phyloP scores from a whole-genome alignment of 345 rosid species.

The Iberis pinnata region DNA sequence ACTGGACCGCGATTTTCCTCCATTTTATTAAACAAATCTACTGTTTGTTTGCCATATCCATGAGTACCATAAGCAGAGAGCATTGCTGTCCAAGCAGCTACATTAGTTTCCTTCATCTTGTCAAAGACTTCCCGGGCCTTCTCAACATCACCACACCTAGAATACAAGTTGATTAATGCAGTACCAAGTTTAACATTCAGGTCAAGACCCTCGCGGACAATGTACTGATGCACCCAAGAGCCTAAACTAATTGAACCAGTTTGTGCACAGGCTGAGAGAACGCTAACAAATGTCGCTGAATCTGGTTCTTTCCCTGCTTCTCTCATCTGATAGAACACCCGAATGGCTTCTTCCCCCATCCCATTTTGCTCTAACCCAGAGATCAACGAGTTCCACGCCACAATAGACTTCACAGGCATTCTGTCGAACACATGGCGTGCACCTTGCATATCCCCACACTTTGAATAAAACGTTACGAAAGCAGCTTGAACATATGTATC shows the following conservation, averaged over 20 bases:
- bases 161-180: conserved; percentile 72
- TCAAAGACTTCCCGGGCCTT: conserved; percentile 61
- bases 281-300: conserved; percentile 53
- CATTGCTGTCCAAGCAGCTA: conserved; percentile 84
- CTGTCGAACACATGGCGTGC: conserved; percentile 67
- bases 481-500: conserved; percentile 65
- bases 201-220: conserved; percentile 28
- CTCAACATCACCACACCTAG: conserved; percentile 60
- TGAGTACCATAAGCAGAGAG: conserved; percentile 76
- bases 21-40: conserved; percentile 53
- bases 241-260: conserved; percentile 54
- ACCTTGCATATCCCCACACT: conserved; percentile 32
- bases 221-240: conserved; percentile 55
- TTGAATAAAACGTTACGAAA: conserved; percentile 49
- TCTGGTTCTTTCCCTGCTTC: conserved; percentile 46
- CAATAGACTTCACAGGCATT: conserved; percentile 52
- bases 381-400: conserved; percentile 80
- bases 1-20: conserved; percentile 19
- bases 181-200: conserved; percentile 70
- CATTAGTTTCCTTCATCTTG: conserved; percentile 54
- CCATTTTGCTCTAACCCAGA: conserved; percentile 84
- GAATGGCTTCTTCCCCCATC: conserved; percentile 46
- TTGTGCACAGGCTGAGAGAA: conserved; percentile 76
- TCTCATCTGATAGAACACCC: conserved; percentile 50
- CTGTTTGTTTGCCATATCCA: conserved; percentile 59